Base-by-base conservation (phyloP, 2,329 filamentous ascomycete genomes). In the Epichloe coenophiala region DNA sequence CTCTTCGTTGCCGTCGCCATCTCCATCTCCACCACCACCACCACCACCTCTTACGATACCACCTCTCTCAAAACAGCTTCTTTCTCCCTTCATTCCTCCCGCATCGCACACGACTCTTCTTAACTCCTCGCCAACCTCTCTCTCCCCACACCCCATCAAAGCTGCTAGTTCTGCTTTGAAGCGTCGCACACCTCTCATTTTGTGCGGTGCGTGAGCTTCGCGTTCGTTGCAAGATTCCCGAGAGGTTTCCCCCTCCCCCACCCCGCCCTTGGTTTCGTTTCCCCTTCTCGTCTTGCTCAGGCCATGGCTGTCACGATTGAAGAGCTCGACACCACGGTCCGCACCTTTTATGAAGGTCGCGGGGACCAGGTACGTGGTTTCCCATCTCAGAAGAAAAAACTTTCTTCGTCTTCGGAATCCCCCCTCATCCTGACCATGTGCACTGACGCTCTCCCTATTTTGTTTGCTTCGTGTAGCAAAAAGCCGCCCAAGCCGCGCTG, bases 301-400 rank as follows among this genome's bases (percentile, higher is more conserved):
- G 45, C 66, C 68, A 84, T 84, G 81, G 74, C 80, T 67, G 74
- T 80, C 67, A 75, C 86, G 63, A 91, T 98, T 71, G 82, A 86
- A 70, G 93, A 98, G 81, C 83, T 98, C 75, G 93, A 98, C 80
- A 84, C 78, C 70, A 93, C 89, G 59, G 91, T 97, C 77, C 90
- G 87, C 68, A 83, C 88, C 74, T 97, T 73, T 73, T 98, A 95
- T 66, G 91, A 97, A 74, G 90, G 90, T 67, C 86, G 91, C 69
- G 93, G 93, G 62, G 88, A 96, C 55, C 80, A 89, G 76, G 89
- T 95, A 76, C 63, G 83, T 72, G 55, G 50, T 39, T 19, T 41
- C 33, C n/a, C 13, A 3, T 42, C 27, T 12, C 7, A 27, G 31
- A 47, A 19, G 27, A 19, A 38, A 17, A 11, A n/a, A 17, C 19